Percentiles rank a stretch among this genome's conserved stretches.
Conservation (phyloP, 805 yeast species). For the Teunomyces funiuensis region DNA sequence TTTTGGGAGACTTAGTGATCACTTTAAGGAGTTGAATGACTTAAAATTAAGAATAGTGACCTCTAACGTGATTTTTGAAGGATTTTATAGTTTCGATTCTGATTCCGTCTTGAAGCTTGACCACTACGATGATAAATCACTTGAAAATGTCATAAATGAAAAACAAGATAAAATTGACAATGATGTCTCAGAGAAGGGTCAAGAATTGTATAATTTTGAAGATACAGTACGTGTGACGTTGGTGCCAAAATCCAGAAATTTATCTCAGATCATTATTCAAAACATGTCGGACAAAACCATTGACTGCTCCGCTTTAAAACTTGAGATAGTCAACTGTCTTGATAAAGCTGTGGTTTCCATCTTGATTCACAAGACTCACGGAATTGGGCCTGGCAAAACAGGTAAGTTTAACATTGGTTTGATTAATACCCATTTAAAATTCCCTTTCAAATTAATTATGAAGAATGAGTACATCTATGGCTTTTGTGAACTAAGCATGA, state of each 20-base stretch:
- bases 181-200: conserved; percentile 8
- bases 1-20: conserved; percentile 15
- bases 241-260: conserved; percentile 29
- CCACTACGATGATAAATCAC: too few relatives aligned
- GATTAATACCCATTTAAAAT: conserved; percentile 30
- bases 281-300: conserved; percentile 27
- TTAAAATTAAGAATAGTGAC: conserved; percentile 21
- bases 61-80: conserved; percentile 16
- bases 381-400: conserved; percentile 29
- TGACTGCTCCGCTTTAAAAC: conserved; percentile 29
- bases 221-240: conserved; percentile 20
- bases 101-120: conserved; percentile 1
- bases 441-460: conserved; percentile 32
- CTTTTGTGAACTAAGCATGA: conserved; percentile 21
- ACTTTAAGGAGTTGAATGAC: conserved; percentile 15
- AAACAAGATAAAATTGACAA: neutral
- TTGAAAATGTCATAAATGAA: neutral
- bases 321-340: conserved; percentile 31
- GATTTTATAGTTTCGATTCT: conserved; percentile 9
- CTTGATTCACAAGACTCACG: conserved; percentile 30
- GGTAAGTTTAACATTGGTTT: conserved; percentile 35
- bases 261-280: conserved; percentile 32
- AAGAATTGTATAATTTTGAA: neutral
- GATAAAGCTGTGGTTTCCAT: conserved; percentile 25
- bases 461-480: conserved; percentile 19